These are phyloP conservation scores for Nakaseomyces kungkrabaensis DNA, from an alignment of 1,139 yeast genomes.

Conservation along the genomic window DNA sequence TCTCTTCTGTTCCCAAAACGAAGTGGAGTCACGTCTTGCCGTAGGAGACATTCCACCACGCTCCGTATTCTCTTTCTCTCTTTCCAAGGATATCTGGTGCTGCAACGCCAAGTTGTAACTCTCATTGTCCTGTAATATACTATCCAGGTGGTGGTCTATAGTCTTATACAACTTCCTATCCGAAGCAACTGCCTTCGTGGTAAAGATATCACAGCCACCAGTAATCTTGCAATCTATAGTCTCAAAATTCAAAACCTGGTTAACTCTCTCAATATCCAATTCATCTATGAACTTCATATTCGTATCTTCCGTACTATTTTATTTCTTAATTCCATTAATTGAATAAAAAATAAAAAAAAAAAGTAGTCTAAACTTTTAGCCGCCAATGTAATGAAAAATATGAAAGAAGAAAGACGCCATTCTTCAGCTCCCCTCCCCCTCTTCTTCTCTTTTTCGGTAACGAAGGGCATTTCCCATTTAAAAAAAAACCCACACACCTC, in stretches of 20 bases:
- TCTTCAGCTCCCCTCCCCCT: background rate
- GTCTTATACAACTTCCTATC: slow-evolving; percentile 84
- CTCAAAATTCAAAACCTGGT: slow-evolving; percentile 78
- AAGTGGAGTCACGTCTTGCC: slow-evolving; percentile 14
- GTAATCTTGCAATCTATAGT: slow-evolving; percentile 77
- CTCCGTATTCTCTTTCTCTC: slow-evolving; percentile 8
- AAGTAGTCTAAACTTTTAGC: background rate
- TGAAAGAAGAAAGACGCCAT: too few species aligned
- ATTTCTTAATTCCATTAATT: background rate
- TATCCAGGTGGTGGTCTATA: slow-evolving; percentile 71
- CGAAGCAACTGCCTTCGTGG: slow-evolving; percentile 86
- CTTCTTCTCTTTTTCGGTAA: background rate
- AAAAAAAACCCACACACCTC: too few species aligned
- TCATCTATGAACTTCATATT: slow-evolving; percentile 69
- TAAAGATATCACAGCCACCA: slow-evolving; percentile 91
- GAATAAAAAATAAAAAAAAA: background rate
- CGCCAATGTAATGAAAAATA: background rate
- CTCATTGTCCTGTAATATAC: slow-evolving; percentile 45
- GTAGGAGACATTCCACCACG: slow-evolving; percentile 6
- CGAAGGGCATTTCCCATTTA: background rate
- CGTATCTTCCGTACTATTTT: too few species aligned
- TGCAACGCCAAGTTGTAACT: slow-evolving; percentile 24
- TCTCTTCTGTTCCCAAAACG: slow-evolving; percentile 32
- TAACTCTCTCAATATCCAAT: slow-evolving; percentile 79
- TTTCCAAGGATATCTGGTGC: slow-evolving; percentile 13